Conservation (phyloP, 192 early-diverging fungal genomes). For the Coemansia sp. region DNA sequence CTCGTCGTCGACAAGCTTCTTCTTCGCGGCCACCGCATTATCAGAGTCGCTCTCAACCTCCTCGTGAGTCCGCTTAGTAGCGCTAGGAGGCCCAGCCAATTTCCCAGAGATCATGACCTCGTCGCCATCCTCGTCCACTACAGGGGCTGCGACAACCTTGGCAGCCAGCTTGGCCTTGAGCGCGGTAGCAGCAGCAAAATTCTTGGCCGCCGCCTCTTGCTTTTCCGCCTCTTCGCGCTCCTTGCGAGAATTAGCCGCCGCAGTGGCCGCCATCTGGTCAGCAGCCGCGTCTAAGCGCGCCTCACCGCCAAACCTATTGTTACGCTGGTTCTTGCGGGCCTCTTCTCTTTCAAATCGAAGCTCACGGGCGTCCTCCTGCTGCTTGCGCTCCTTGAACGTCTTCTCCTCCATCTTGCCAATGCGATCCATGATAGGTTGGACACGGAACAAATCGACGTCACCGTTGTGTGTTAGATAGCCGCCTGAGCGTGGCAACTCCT, state of each 20-base stretch:
- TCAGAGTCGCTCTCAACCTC: slow-evolving; percentile 46
- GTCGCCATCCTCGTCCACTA: slow-evolving; percentile 14
- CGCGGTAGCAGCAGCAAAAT: slow-evolving; percentile 63
- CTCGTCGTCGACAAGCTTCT: slow-evolving; percentile 13
- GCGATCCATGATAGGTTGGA: slow-evolving; percentile 79
- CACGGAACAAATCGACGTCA: slow-evolving; percentile 71
- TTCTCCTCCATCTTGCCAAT: slow-evolving; percentile 84
- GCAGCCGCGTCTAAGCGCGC: slow-evolving; percentile 42
- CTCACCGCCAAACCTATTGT: slow-evolving; percentile 26
- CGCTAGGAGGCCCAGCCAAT: slow-evolving; percentile 3
- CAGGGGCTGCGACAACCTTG: not conserved
- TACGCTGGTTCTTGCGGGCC: not conserved
- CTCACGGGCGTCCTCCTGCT: slow-evolving; percentile 58
- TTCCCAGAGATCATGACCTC: slow-evolving; percentile 29
- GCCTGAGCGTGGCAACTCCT: slow-evolving; percentile 68
- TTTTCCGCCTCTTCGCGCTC: slow-evolving; percentile 25
- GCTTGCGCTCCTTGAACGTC: slow-evolving; percentile 71
- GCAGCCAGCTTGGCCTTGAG: slow-evolving; percentile 64
- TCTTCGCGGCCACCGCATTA: not conserved
- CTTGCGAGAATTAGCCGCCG: slow-evolving; percentile 53
- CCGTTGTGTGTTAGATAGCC: slow-evolving; percentile 90
- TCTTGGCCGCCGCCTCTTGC: slow-evolving; percentile 30
- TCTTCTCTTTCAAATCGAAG: slow-evolving; percentile 22
- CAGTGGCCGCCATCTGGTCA: slow-evolving; percentile 53
- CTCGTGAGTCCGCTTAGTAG: slow-evolving; percentile 56